These are phyloP conservation scores for Candida yuanshanica DNA, from an alignment of 805 yeast genomes.

Conservation along the genomic window DNA sequence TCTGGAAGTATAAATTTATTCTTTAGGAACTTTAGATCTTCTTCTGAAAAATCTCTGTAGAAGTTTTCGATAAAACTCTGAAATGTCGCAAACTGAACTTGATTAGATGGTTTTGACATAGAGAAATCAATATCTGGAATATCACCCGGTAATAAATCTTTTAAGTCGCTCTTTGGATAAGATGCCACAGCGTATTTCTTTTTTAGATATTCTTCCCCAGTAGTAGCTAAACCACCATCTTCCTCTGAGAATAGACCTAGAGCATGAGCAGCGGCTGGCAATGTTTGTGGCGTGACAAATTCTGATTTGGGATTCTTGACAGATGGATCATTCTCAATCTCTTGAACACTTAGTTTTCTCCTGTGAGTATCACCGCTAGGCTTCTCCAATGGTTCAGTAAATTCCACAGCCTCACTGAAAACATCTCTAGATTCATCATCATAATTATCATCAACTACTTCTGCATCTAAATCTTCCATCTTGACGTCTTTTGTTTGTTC, in stretches of 20 bases:
- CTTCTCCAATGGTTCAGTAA: slow-evolving; percentile 15
- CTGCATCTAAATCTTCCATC: slow-evolving; percentile 10
- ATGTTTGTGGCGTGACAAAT: slow-evolving; percentile 63
- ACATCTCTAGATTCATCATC: slow-evolving; percentile 6
- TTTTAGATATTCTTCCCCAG: slow-evolving; percentile 71
- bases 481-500: slow-evolving; percentile 1
- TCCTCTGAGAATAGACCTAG: slow-evolving; percentile 63
- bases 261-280: slow-evolving; percentile 59
- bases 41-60: slow-evolving; percentile 71
- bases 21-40: slow-evolving; percentile 70
- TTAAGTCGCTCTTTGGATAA: slow-evolving; percentile 76
- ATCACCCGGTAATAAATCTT: slow-evolving; percentile 75
- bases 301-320: slow-evolving; percentile 71
- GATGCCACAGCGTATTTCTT: slow-evolving; percentile 81
- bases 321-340: slow-evolving; percentile 49
- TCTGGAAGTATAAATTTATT: slow-evolving; percentile 56
- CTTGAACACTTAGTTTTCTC: slow-evolving; percentile 17
- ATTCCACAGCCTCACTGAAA: slow-evolving; percentile 1
- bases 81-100: slow-evolving; percentile 87
- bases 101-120: slow-evolving; percentile 77
- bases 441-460: slow-evolving; percentile 8
- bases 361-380: slow-evolving; percentile 3
- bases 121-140: slow-evolving; percentile 87
- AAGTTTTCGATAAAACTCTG: slow-evolving; percentile 81
- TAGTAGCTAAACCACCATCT: slow-evolving; percentile 48